Evolutionary conservation across 139 green algal genomes (phyloP), one percentile per base, ranked within the genome.

Genomic region (Astrephomene gubernaculifera): DNA sequence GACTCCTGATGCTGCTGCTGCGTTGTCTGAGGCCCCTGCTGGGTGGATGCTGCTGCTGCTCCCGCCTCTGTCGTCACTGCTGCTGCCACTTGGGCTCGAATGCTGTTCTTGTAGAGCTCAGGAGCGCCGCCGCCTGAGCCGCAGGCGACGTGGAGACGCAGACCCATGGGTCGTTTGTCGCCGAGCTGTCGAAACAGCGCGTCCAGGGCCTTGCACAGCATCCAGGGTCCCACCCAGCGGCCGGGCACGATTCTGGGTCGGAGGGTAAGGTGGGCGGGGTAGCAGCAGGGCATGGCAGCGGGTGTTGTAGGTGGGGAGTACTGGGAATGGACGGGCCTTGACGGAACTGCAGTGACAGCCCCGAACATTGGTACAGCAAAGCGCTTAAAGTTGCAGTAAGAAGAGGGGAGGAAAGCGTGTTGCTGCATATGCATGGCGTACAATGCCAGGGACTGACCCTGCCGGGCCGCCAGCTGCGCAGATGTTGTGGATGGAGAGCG

Each of bases 181-280:
- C 78, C 68, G 21, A 67, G n/a, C 10, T 61, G 49, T 14, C 7
- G 8, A 35, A 92, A 88, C 10, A 92, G 79, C 22, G 90, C 88
- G 74, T 93, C 90, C 74, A 98, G 63, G 45, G 93, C 86, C 29
- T 93, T 89, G 90, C 94, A 99, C 57, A 98, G 89, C 39, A 90
- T 92, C 90, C 94, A 98, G 0, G 96, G 96, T 0, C 96, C 96
- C 67, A 99, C 79, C 96, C 96, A 99, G 68, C 91, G 83, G 3
- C 96, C 96, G 2, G 95, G 82, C 10, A 93, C 85, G 8, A 99
- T 92, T 38, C 95, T 96, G 92, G 65, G 57, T 57, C 49, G 49
- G 63, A 41, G 63, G n/a, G 31, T 39, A 71, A 41, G 60, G 22
- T 29, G n/a, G n/a, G n/a, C n/a, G n/a, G n/a, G n/a, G n/a, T n/a